These are phyloP conservation scores for Chlamydomonas applanata DNA, from an alignment of 139 green algal species.

Conservation along the genomic window DNA sequence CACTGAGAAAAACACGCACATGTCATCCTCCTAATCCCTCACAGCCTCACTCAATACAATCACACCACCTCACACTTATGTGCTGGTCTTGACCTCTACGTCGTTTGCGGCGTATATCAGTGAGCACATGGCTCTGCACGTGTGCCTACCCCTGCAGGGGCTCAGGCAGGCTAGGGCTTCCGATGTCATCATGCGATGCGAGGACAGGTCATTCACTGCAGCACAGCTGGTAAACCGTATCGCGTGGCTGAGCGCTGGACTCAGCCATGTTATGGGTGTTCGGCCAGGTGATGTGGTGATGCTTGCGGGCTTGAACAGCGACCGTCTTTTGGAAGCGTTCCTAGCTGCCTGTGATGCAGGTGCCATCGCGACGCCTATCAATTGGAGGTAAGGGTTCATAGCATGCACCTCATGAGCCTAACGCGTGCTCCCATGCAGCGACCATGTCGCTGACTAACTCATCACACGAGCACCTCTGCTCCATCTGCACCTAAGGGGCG, in stretches of 20 bases:
- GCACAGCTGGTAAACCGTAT: neutral
- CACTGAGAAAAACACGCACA: too few species aligned
- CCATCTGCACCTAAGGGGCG: too few species aligned
- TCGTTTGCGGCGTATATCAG: too few species aligned
- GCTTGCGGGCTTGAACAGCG: neutral
- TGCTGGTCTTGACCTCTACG: too few species aligned
- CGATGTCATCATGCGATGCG: neutral
- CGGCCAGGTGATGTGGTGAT: neutral
- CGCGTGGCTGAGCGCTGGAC: neutral
- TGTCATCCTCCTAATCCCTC: too few species aligned
- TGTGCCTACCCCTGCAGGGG: neutral
- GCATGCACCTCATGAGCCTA: too few species aligned
- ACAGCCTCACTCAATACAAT: too few species aligned
- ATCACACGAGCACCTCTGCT: too few species aligned
- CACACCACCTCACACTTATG: too few species aligned
- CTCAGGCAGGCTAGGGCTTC: neutral
- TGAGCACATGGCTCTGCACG: neutral
- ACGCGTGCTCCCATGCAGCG: too few species aligned
- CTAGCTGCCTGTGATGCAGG: constrained; percentile 59
- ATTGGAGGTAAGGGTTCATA: constrained; percentile 32
- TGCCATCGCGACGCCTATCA: constrained; percentile 66
- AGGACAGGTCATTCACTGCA: neutral
- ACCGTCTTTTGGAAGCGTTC: constrained; percentile 38
- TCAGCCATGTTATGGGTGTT: neutral
- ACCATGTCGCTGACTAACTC: too few species aligned